phyloP scores from a whole-genome alignment of 1,284 basidiomycete species.

The Sanghuangporus baumii region DNA sequence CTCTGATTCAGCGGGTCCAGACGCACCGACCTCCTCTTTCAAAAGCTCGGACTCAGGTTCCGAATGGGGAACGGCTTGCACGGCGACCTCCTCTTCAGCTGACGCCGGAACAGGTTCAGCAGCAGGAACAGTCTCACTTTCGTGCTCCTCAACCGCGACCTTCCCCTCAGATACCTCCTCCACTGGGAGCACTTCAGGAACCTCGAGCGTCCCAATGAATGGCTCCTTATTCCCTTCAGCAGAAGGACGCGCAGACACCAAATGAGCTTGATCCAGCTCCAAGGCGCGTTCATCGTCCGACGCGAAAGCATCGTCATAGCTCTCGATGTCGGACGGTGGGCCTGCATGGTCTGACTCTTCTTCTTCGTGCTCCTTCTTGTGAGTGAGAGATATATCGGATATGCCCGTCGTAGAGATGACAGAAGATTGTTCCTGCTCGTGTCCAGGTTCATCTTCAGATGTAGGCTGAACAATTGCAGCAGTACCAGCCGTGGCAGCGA shows the following conservation, averaged over 20 bases:
- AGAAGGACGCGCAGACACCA: not conserved
- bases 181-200: not conserved
- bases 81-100: not conserved
- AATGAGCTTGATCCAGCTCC: conserved; percentile 6
- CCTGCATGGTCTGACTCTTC: not conserved
- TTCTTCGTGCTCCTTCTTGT: conserved; percentile 1
- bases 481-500: not conserved
- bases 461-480: not conserved
- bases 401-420: not conserved
- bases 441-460: not conserved
- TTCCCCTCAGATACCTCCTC: not conserved
- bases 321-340: conserved; percentile 13
- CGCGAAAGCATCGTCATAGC: conserved; percentile 17
- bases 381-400: not conserved
- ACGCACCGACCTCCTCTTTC: not conserved
- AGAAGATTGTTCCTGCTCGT: conserved; percentile 6
- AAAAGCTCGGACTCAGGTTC: not conserved
- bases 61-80: not conserved
- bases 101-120: not conserved
- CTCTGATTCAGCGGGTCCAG: not conserved
- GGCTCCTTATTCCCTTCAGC: not conserved
- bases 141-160: not conserved
- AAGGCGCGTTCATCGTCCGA: conserved; percentile 1
- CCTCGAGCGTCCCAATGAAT: not conserved
- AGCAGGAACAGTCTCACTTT: not conserved